Evolutionary conservation across 179 eudicot species (phyloP), one percentile per base, ranked within the genome.

Genomic region (Camellia oleifera): DNA sequence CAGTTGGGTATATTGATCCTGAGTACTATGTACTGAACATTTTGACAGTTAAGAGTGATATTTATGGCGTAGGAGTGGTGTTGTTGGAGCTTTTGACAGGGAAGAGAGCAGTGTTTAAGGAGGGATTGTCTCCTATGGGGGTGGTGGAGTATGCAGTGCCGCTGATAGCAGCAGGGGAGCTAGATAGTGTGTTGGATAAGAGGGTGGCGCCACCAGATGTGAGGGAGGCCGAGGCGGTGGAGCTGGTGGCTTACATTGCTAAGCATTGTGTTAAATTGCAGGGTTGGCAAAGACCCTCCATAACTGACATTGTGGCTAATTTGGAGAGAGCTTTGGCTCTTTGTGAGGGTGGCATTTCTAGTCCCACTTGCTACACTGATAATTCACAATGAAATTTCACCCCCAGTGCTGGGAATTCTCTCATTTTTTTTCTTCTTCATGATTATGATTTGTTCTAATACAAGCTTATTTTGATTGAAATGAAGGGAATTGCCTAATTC

Each of bases 1-100:
- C 99, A 0, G 85, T 94, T 4, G 99, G 99, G 54, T 96, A 96
- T 82, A 96, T 96, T 3, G 99, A 96, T 78, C 99, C 99, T 0
- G 96, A 96, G 86, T 96, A 94, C 78, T 96, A 94, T 50, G 89
- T 90, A 48, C 86, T 96, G 69, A 96, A 91, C 80, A 92, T 96
- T 61, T 61, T 96, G 62, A 96, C 98, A 4, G 86, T 88, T 11
- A 94, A 96, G 85, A 94, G 96, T 44, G 98, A 96, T 79, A 93
- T 94, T 0, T 96, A 96, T 77, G 98, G 99, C 14, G 78, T 96
- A 40, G 99, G 99, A 42, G 96, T 96, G 52, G 99, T 96, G 18
- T 65, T 96, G 79, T 87, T 96, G 20, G 98, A 96, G 83, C 90
- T 96, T 11, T 65, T 96, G 58, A 94, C 97, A 0, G 98, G 99